Evolutionary conservation across 2,329 filamentous ascomycete genomes (phyloP).

Genomic region (Aspergillus pseudotamarii): DNA sequence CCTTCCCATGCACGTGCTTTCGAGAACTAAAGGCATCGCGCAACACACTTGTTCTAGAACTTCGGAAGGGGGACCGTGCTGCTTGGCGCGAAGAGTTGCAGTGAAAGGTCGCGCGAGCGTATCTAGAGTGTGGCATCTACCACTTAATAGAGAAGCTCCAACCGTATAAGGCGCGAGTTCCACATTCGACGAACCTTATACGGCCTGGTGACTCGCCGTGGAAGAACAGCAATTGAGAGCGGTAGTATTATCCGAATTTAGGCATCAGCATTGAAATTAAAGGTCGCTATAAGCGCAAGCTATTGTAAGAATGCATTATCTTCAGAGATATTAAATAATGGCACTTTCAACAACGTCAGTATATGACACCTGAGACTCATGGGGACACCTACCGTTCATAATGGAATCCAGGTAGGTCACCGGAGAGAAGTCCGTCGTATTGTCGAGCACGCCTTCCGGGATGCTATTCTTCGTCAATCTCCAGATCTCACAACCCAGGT

Average conservation of each 20-base stretch:
- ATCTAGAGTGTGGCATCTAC: neutral
- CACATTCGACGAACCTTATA: neutral
- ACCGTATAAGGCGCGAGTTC: neutral
- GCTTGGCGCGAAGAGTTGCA: neutral
- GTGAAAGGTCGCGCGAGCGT: neutral
- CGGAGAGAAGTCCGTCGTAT: constrained; percentile 26
- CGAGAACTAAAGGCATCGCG: neutral
- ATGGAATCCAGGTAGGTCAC: constrained; percentile 33
- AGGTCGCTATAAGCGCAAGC: neutral
- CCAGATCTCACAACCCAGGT: neutral
- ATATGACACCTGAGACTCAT: too few relatives aligned
- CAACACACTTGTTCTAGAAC: neutral
- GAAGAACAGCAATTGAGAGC: neutral
- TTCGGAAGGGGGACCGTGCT: neutral
- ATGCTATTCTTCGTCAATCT: constrained; percentile 12
- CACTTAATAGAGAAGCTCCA: neutral
- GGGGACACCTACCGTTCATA: constrained; percentile 29
- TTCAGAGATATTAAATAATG: constrained; percentile 27
- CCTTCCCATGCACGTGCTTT: neutral
- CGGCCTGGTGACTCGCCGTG: neutral
- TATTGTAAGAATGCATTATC: constrained; percentile 4
- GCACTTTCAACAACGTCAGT: constrained; percentile 16
- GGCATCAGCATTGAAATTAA: neutral
- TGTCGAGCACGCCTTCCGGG: constrained; percentile 13
- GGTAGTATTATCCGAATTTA: neutral